A percentile compares a stretch with the other conserved stretches of the same genome.
phyloP scores from a whole-genome alignment of 2,329 filamentous ascomycete species.

The Fusarium hostae region DNA sequence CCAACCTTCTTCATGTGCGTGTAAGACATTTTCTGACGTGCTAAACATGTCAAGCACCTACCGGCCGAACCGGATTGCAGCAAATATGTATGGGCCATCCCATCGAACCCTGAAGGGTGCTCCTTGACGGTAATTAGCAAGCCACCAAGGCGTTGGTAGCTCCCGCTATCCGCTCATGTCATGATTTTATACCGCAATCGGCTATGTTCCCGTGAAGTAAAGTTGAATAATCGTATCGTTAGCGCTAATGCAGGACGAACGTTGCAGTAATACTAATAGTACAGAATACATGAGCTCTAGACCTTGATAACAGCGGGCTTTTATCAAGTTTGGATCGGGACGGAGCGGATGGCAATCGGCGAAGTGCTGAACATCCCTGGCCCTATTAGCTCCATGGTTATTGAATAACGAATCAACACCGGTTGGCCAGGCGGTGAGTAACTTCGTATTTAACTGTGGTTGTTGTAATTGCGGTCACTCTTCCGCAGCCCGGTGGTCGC shows the following conservation, averaged over 20 bases:
- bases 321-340: slow-evolving; percentile 29
- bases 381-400: background rate
- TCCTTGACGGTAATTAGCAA: slow-evolving; percentile 36
- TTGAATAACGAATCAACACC: slow-evolving; percentile 11
- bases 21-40: slow-evolving; percentile 18
- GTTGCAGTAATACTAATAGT: slow-evolving; percentile 6
- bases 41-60: slow-evolving; percentile 20
- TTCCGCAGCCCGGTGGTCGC: slow-evolving; percentile 32
- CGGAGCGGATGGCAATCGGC: slow-evolving; percentile 17
- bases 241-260: slow-evolving; percentile 18
- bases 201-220: slow-evolving; percentile 18
- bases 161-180: slow-evolving; percentile 32
- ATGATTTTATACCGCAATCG: slow-evolving; percentile 22
- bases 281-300: slow-evolving; percentile 29
- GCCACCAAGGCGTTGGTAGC: slow-evolving; percentile 28
- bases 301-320: slow-evolving; percentile 14
- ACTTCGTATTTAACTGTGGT: slow-evolving; percentile 26
- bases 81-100: slow-evolving; percentile 16
- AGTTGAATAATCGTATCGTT: slow-evolving; percentile 26
- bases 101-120: slow-evolving; percentile 23
- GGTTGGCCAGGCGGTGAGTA: slow-evolving; percentile 30
- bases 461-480: slow-evolving; percentile 30
- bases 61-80: slow-evolving; percentile 32
- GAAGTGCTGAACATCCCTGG: slow-evolving; percentile 3
- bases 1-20: background rate